These are phyloP conservation scores for Dryadomyces sulphureus DNA, from an alignment of 2,329 filamentous ascomycete species.

Conservation along the genomic window DNA sequence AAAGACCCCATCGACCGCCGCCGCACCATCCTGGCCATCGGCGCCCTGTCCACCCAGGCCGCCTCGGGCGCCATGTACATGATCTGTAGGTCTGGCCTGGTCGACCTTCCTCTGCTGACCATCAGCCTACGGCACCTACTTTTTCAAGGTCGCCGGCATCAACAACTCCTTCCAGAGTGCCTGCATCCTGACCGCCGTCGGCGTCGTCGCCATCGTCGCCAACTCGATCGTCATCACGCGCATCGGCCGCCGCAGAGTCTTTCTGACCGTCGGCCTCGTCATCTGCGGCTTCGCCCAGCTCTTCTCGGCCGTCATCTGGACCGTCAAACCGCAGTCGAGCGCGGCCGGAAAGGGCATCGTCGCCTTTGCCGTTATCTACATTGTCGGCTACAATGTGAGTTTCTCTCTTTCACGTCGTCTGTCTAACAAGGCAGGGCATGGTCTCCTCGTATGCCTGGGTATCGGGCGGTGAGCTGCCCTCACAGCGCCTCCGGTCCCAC, in stretches of 20 bases:
- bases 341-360: conserved; percentile 32
- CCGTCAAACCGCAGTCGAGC: conserved; percentile 21
- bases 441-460: conserved; percentile 43
- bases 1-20: conserved; percentile 35
- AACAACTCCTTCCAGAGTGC: conserved; percentile 40
- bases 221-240: conserved; percentile 38
- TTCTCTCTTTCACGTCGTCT: too few species aligned
- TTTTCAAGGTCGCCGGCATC: conserved; percentile 44
- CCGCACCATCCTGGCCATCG: conserved; percentile 31
- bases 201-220: conserved; percentile 37
- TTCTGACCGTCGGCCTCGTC: conserved; percentile 34
- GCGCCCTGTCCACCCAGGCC: conserved; percentile 32
- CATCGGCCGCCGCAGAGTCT: conserved; percentile 35
- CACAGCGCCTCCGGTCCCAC: conserved; percentile 38
- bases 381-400: conserved; percentile 33
- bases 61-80: conserved; percentile 41
- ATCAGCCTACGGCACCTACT: conserved; percentile 40
- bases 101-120: background rate
- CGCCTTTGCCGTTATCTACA: conserved; percentile 36
- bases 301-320: conserved; percentile 36
- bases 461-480: conserved; percentile 39
- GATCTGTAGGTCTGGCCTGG: conserved; percentile 24
- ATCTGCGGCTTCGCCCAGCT: conserved; percentile 39
- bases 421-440: conserved; percentile 19
- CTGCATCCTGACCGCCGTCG: conserved; percentile 37